phyloP scores from a whole-genome alignment of 2,329 filamentous ascomycete genomes.

The Cladosporium sp. region DNA sequence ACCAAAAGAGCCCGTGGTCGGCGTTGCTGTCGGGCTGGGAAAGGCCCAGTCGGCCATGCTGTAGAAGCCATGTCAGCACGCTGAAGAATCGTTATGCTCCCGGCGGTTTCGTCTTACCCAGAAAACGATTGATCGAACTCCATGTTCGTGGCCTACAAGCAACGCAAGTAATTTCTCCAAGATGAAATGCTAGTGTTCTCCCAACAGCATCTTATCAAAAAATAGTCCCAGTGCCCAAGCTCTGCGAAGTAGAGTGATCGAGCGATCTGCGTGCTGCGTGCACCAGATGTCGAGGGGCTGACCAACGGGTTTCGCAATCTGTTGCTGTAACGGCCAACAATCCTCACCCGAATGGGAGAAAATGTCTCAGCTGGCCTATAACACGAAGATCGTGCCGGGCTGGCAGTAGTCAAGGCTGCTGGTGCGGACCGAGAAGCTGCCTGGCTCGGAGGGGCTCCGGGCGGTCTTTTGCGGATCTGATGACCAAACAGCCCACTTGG shows the following conservation, averaged over 20 bases:
- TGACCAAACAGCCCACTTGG: conserved; percentile 9
- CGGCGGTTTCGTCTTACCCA: conserved; percentile 14
- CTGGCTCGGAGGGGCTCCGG: conserved; percentile 9
- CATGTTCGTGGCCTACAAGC: conserved; percentile 14
- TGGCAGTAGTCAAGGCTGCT: neutral
- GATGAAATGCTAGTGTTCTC: conserved; percentile 8
- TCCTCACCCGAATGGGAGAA: conserved; percentile 2
- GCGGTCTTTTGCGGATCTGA: conserved; percentile 11
- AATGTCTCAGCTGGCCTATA: conserved; percentile 11
- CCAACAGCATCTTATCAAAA: conserved; percentile 12
- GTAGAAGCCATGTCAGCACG: conserved; percentile 12
- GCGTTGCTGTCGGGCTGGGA: conserved; percentile 45
- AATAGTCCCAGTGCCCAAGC: conserved; percentile 2
- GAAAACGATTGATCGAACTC: conserved; percentile 21
- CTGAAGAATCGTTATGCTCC: conserved; percentile 8
- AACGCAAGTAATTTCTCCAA: conserved; percentile 11
- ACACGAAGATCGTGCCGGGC: conserved; percentile 6
- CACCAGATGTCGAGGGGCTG: conserved; percentile 9
- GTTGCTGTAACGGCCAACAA: conserved; percentile 5
- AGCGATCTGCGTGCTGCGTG: conserved; percentile 6
- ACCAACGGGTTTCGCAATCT: conserved; percentile 11
- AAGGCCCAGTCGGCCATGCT: conserved; percentile 44
- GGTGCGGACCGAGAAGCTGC: conserved; percentile 11
- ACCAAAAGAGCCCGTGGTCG: conserved; percentile 35
- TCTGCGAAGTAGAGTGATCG: neutral